These are phyloP conservation scores for Fereydounia khargensis DNA, from an alignment of 1,284 basidiomycete species.

Conservation along the genomic window DNA sequence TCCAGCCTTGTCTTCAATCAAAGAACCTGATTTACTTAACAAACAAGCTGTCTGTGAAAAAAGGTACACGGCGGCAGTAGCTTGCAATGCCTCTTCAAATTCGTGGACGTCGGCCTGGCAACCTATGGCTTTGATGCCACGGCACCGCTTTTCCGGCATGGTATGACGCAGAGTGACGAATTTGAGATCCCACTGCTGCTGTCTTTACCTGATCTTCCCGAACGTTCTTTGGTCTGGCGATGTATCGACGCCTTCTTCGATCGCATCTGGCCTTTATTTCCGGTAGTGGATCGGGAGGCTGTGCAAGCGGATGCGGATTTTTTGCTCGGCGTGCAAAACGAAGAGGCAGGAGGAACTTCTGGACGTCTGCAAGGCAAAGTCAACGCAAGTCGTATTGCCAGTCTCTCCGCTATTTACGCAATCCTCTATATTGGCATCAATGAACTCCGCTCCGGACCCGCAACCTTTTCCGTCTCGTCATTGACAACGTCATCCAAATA, in stretches of 20 bases:
- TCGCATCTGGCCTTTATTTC: conserved; percentile 5
- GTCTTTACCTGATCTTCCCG: conserved; percentile 1
- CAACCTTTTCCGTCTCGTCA: too few relatives aligned
- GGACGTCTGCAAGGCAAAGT: conserved; percentile 1
- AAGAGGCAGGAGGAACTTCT: neutral
- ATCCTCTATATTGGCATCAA: conserved; percentile 3
- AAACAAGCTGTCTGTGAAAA: neutral
- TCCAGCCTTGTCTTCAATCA: neutral
- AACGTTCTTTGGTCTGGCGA: neutral
- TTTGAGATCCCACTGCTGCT: conserved; percentile 2
- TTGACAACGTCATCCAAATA: too few relatives aligned
- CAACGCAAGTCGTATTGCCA: neutral
- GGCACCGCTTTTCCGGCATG: conserved; percentile 6
- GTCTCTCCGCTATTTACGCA: conserved; percentile 1
- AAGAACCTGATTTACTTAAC: neutral
- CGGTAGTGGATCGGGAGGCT: conserved; percentile 2
- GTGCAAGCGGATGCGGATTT: conserved; percentile 1
- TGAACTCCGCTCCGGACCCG: neutral
- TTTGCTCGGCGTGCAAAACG: conserved; percentile 1
- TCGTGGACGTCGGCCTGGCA: conserved; percentile 4
- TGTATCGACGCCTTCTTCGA: conserved; percentile 5
- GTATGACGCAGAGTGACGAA: conserved; percentile 5
- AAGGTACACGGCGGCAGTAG: conserved; percentile 6
- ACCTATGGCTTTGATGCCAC: conserved; percentile 4
- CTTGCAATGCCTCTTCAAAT: conserved; percentile 8